A percentile compares a stretch with the other conserved stretches of the same genome.
phyloP scores from a whole-genome alignment of 805 yeast species.

The Suhomyces pyralidae region DNA sequence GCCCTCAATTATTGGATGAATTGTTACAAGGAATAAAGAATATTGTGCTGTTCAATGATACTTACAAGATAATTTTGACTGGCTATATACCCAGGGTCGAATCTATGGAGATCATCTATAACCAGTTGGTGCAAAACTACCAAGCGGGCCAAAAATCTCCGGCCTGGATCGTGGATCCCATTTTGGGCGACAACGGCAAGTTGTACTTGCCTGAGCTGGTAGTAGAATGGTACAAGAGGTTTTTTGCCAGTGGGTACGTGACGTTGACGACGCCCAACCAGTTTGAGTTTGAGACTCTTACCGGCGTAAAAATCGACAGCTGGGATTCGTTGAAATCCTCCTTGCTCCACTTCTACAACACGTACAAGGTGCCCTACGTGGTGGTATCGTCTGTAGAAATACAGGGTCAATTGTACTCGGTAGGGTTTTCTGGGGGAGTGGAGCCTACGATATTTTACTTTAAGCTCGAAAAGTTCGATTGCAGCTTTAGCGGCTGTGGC shows the following conservation, averaged over 20 bases:
- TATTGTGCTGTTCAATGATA: conserved; percentile 34
- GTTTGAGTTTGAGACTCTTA: conserved; percentile 64
- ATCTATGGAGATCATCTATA: conserved; percentile 49
- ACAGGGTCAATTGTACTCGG: conserved; percentile 33
- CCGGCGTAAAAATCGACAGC: conserved; percentile 42
- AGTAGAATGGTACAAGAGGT: conserved; percentile 48
- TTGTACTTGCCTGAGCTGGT: conserved; percentile 66
- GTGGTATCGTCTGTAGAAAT: conserved; percentile 59
- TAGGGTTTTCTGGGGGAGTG: conserved; percentile 30
- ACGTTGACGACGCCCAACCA: conserved; percentile 69
- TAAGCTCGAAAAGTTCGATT: conserved; percentile 49
- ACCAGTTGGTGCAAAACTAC: conserved; percentile 36
- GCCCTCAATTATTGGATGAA: conserved; percentile 44
- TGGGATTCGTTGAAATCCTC: conserved; percentile 37
- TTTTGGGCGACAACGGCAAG: conserved; percentile 85
- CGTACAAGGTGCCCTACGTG: conserved; percentile 47
- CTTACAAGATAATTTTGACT: conserved; percentile 65
- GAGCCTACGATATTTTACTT: conserved; percentile 25
- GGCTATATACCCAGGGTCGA: conserved; percentile 75
- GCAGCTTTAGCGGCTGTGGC: conserved; percentile 71
- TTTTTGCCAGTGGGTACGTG: conserved; percentile 44
- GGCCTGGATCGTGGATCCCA: conserved; percentile 81
- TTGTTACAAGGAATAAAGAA: conserved; percentile 55
- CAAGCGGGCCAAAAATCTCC: conserved; percentile 14
- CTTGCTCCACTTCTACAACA: conserved; percentile 38